These are phyloP conservation scores for Claviceps paspali DNA, from an alignment of 2,329 filamentous ascomycete genomes.

Conservation along the genomic window DNA sequence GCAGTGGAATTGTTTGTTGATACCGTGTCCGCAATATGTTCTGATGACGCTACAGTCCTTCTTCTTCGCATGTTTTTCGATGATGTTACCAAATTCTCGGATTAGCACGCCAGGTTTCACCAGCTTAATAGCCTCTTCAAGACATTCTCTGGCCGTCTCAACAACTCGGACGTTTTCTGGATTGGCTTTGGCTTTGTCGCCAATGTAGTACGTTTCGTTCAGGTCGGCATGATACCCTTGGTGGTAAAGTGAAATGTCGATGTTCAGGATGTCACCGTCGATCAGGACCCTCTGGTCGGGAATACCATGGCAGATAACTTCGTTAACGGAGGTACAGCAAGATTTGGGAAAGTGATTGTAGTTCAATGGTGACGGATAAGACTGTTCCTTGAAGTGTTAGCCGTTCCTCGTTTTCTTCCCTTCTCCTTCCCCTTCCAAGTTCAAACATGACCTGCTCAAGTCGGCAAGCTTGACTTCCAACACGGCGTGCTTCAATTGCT, in stretches of 20 bases:
- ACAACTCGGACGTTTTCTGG: constrained; percentile 81
- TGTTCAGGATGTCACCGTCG: constrained; percentile 93
- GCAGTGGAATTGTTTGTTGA: constrained; percentile 87
- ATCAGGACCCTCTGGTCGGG: constrained; percentile 75
- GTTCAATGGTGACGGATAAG: constrained; percentile 88
- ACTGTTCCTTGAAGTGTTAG: constrained; percentile 35
- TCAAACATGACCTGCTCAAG: background rate
- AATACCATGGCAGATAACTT: constrained; percentile 97
- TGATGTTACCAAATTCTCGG: constrained; percentile 83
- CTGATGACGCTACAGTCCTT: constrained; percentile 80
- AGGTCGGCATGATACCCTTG: constrained; percentile 90
- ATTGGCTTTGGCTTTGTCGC: constrained; percentile 69
- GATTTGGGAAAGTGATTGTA: constrained; percentile 97
- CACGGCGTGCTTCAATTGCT: too few species aligned
- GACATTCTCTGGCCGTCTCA: constrained; percentile 74
- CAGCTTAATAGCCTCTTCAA: constrained; percentile 79
- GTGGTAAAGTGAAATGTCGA: constrained; percentile 90
- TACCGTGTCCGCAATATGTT: constrained; percentile 91
- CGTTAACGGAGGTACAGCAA: constrained; percentile 89
- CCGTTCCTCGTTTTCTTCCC: background rate
- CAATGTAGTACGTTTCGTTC: constrained; percentile 98
- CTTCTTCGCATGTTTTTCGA: constrained; percentile 86
- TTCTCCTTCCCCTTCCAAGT: too few species aligned
- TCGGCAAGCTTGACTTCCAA: background rate
- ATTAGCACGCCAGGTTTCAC: constrained; percentile 90